Base-by-base conservation (phyloP, 345 rosid species). In the Murraya koenigii region DNA sequence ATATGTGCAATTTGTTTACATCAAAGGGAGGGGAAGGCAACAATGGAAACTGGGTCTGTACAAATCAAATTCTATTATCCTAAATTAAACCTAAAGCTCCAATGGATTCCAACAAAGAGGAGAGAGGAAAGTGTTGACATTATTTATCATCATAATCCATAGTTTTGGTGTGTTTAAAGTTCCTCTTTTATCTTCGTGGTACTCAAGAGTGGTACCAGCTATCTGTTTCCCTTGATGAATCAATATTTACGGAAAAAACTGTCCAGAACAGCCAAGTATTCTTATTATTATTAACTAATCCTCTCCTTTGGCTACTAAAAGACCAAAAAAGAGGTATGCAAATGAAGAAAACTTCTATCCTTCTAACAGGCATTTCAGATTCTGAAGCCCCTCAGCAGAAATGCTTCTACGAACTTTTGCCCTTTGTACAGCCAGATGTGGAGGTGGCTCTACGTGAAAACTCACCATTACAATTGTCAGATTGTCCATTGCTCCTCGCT, bases 391-490 rank as follows among this genome's bases (percentile, higher is more conserved):
- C 86, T 92, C 95, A 1, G 94, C 90, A 6, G 94, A 90, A 64
- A 95, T 93, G 82, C 94, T 86, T 79, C 93, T 86, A 79, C 80
- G 79, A 7, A 86, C 79, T 77, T 84, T 89, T 71, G 82, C 56
- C 76, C 87, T 86, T 71, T 82, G 89, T 7, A 85, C 82, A 33
- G 78, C 81, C 63, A 76, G 75, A 58, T 55, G 84, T 15, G 91
- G 90, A 25, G 99, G 93, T 0, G 85, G 92, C 61, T 87, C 91
- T 59, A 69, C 54, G 72, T 93, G 96, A 75, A 92, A 91, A 78
- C 93, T 85, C 32, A 95, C 90, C 7, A 95, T 54, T 26, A 95
- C 94, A 14, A 88, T 93, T 0, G 97, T 92, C 82, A 95, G 74
- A 79, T 95, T 95, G 80, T 92, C 98, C 0, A 72, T 81, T 0